Conservation (phyloP, 2,329 filamentous ascomycete species). For the Pyricularia grisea region DNA sequence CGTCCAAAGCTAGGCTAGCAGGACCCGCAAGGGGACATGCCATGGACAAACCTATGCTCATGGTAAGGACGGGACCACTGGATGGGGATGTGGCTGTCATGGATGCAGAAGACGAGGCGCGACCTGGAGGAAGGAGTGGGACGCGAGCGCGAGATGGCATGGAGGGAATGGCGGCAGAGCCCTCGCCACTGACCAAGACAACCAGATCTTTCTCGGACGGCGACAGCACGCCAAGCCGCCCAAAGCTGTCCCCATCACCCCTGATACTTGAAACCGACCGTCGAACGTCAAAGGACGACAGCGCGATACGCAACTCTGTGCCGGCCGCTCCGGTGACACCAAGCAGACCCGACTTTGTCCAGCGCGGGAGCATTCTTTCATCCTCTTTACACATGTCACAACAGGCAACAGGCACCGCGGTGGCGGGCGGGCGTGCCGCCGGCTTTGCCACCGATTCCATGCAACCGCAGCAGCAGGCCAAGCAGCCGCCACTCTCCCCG, state of each 20-base stretch:
- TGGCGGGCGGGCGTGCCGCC: conserved; percentile 12
- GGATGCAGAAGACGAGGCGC: neutral
- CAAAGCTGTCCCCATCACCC: conserved; percentile 47
- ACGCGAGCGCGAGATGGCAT: neutral
- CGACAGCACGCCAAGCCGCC: conserved; percentile 34
- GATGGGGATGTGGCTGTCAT: conserved; percentile 2
- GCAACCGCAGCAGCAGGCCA: conserved; percentile 30
- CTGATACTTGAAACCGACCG: conserved; percentile 43
- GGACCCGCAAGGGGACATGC: neutral
- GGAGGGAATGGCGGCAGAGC: conserved; percentile 6
- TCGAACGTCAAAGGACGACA: conserved; percentile 58
- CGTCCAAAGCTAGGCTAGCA: neutral
- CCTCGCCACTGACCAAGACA: conserved; percentile 36
- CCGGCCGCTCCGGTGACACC: conserved; percentile 47
- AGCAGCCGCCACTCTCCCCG: conserved; percentile 66
- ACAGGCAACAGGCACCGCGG: conserved; percentile 21
- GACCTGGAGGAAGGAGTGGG: neutral
- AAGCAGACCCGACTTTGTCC: conserved; percentile 53
- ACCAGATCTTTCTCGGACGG: conserved; percentile 58
- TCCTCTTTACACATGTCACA: conserved; percentile 13
- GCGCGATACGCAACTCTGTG: conserved; percentile 34
- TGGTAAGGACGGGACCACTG: neutral
- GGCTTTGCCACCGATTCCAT: conserved; percentile 10
- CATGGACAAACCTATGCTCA: conserved; percentile 2
- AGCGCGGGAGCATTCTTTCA: conserved; percentile 43